Base-by-base conservation (phyloP, 2,329 filamentous ascomycete genomes). In the Ambrosiella xylebori region DNA sequence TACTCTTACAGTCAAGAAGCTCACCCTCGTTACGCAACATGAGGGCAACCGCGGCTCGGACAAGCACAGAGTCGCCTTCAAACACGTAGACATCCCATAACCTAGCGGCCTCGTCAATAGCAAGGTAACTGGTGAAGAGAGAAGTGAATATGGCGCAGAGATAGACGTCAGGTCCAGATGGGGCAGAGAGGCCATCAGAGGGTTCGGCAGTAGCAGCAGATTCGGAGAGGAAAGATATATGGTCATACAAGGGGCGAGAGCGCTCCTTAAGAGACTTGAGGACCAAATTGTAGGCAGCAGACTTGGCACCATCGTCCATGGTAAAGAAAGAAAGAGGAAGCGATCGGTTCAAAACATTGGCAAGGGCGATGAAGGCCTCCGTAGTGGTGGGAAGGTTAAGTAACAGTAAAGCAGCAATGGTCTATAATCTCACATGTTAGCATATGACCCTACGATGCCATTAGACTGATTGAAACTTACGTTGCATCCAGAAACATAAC, bases 71-170 rank as follows among this genome's bases (percentile, higher is more conserved):
- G 62, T 94, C 88, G 35, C 86, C 86, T 66, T 94, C 88, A 63
- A 94, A 88, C 2, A 86, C 81, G 63, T 87, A 88, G 0, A 91
- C 80, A 62, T 94, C 88, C 85, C 86, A 91, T 11, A 93, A 69
- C 1, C 88, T 73, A 1, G 81, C 79, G 3, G 81, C 84, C 63
- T 85, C 78, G 64, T 90, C 86, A 13, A 89, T 74, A 7, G 77
- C 76, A 3, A 88, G 70, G 44, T 78, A 73, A 13, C 70, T 69
- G 0, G 84, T 84, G 66, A 88, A 86, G 5, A 88, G 71, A 13
- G 74, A 74, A 5, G 76, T 77, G 64, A 88, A 85, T 56, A 86
- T 71, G 12, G 75, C 71, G 36, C 74, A 69, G 6, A 89, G 72
- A 63, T 81, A 86, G 15, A 69, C 62, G 55, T 81, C 71, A 0